Base-by-base conservation (phyloP, 805 yeast genomes). In the Zygoascus flipseniorum region DNA sequence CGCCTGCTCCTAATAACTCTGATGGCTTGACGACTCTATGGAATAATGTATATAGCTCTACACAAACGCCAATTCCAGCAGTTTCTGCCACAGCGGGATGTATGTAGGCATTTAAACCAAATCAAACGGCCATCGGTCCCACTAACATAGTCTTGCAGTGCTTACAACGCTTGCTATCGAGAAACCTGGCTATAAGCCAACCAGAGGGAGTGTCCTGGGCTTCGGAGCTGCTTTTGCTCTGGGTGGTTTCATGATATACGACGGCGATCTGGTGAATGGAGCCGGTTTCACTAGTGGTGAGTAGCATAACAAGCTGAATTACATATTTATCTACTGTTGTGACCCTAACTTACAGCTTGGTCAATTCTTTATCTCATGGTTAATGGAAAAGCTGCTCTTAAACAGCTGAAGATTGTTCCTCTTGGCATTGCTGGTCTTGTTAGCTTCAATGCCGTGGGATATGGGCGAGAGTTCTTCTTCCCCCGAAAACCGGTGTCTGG, bases 201-300 rank as follows among this genome's bases (percentile, higher is more conserved):
- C 60, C 14, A 45, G 54, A 26, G 54, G 53, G 8, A 52, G 61
- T n/a, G 54, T 58, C 31, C 37, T 53, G 3, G 65, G 62, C 1
- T 63, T 63, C 51, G 65, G 62, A 3, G 50, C 56, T 2, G 62
- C 60, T 23, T 60, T 61, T 54, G 66, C 64, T 3, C 53, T 60
- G 2, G 66, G 66, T 19, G 66, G 60, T 20, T 68, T 63, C 59
- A 84, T 89, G 73, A 77, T 85, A 43, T 74, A 75, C 58, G 97
- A 89, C 64, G 83, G 86, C 14, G 96, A 89, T 62, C 69, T 80
- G 19, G 76, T 77, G 47, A 82, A 86, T 68, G 97, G 95, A 2
- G 76, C 92, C 1, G 96, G 96, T 0, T 85, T 89, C 62, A 57
- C 68, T 2, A 60, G 69, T 8, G 64, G 66, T 63, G 52, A 45